These are phyloP conservation scores for Kodamaea ohmeri DNA, from an alignment of 1,139 yeast genomes.

Conservation along the genomic window DNA sequence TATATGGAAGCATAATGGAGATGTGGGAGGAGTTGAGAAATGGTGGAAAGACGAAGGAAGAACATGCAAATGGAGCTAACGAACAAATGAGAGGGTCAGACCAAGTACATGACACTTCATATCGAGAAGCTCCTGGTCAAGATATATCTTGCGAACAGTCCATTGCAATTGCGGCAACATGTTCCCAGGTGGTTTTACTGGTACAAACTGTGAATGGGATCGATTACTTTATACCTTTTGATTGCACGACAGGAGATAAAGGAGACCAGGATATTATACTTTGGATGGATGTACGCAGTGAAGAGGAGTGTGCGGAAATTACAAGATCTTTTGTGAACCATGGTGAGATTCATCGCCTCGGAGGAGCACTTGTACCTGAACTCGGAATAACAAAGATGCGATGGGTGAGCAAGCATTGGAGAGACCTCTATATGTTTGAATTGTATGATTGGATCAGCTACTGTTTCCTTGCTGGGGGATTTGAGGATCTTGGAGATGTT, in stretches of 20 bases:
- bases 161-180: conserved; percentile 45
- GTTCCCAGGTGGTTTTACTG: conserved; percentile 48
- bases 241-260: conserved; percentile 14
- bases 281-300: conserved; percentile 60
- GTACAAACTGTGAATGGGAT: conserved; percentile 12
- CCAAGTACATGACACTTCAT: no score
- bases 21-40: conserved; percentile 9
- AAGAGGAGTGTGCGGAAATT: conserved; percentile 19
- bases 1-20: conserved; percentile 18
- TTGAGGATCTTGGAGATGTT: conserved; percentile 7
- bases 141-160: no score
- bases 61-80: no score
- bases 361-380: conserved; percentile 52
- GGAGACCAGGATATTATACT: conserved; percentile 43
- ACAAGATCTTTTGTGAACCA: conserved; percentile 28
- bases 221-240: conserved; percentile 27
- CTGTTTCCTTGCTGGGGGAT: conserved; percentile 31
- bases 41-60: background rate
- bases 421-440: conserved; percentile 43
- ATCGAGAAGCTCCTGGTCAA: no score
- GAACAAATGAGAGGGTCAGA: no score
- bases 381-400: conserved; percentile 55
- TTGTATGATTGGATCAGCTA: conserved; percentile 50
- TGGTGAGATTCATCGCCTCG: conserved; percentile 22
- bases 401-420: conserved; percentile 28